Evolutionary conservation across 148 eudicot genomes (phyloP).

Genomic region (Cornus suecica): DNA sequence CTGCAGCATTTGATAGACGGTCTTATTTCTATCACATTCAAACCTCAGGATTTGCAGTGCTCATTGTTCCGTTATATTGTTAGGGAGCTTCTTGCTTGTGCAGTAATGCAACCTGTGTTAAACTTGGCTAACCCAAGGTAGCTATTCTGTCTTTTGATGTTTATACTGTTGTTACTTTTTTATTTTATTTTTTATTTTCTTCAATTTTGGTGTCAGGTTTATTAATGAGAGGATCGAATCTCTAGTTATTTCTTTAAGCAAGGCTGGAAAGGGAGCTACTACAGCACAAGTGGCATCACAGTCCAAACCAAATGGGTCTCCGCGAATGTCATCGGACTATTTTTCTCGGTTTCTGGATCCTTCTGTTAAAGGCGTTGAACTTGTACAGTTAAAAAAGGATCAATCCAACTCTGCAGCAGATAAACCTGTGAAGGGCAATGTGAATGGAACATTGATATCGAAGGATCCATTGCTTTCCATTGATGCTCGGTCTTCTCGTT

Average conservation of each 20-base stretch:
- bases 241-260: constrained; percentile 51
- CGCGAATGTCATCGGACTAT: constrained; percentile 52
- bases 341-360: constrained; percentile 66
- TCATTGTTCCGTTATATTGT: constrained; percentile 72
- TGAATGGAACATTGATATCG: constrained; percentile 34
- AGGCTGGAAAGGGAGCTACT: constrained; percentile 46
- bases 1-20: constrained; percentile 95
- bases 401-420: constrained; percentile 35
- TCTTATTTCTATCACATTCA: constrained; percentile 64
- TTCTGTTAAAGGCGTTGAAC: constrained; percentile 82
- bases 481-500: constrained; percentile 74
- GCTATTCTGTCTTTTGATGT: constrained; percentile 9
- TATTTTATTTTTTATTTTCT: constrained; percentile 21
- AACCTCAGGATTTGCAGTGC: constrained; percentile 80
- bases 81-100: constrained; percentile 94
- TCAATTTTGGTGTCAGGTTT: constrained; percentile 52
- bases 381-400: constrained; percentile 59
- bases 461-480: constrained; percentile 86
- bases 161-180: neutral
- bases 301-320: constrained; percentile 41
- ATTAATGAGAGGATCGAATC: constrained; percentile 94
- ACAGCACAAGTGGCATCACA: constrained; percentile 28
- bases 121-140: constrained; percentile 93
- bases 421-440: constrained; percentile 28
- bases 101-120: constrained; percentile 76